Base-by-base conservation (phyloP, 2,329 filamentous ascomycete genomes). In the Triangularia setosa region DNA sequence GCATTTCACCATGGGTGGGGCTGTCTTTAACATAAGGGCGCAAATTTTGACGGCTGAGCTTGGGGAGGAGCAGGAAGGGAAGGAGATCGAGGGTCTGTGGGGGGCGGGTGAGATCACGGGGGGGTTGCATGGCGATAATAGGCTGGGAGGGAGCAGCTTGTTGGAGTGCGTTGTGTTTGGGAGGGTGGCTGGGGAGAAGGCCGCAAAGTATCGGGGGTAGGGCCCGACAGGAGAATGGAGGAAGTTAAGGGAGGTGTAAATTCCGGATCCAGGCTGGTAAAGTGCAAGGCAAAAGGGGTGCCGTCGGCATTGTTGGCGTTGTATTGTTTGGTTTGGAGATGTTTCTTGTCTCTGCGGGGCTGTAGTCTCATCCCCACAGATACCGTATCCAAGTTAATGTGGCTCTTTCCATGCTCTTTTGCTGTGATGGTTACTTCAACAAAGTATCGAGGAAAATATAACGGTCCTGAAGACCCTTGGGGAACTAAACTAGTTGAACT, bases 1-100 rank as follows among this genome's bases (percentile, higher is more conserved):
- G 1, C 87, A 89, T 70, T 89, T 89, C 69, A 89, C 87, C 1
- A 89, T 89, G 87, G 87, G 87, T 4, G 87, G 87, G 0, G 86
- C 83, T 0, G 77, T 82, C 2, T 85, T 89, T 67, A 83, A 86
- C 68, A 76, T 81, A 6, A 76, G 79, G 54, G 79, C 80, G 0
- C 80, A 83, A 66, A 81, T 89, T 0, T 69, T 89, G 12, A 73
- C 78, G 23, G 70, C 72, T 7, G 70, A 74, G 1, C 73, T 69
- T 0, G 71, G 70, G 5, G 57, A 53, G n/a, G 58, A 48, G 16
- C 71, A 70, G 4, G 71, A 75, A 2, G 72, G 78, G 12, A 72
- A 72, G 30, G 79, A 79, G 0, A 83, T 89, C 33, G 71, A 77
- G 2, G 86, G 87, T 0, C 69, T 89, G 0, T 89, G 85, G 82